phyloP scores from a whole-genome alignment of 2,329 filamentous ascomycete species.

The Bipolaris zeicola region DNA sequence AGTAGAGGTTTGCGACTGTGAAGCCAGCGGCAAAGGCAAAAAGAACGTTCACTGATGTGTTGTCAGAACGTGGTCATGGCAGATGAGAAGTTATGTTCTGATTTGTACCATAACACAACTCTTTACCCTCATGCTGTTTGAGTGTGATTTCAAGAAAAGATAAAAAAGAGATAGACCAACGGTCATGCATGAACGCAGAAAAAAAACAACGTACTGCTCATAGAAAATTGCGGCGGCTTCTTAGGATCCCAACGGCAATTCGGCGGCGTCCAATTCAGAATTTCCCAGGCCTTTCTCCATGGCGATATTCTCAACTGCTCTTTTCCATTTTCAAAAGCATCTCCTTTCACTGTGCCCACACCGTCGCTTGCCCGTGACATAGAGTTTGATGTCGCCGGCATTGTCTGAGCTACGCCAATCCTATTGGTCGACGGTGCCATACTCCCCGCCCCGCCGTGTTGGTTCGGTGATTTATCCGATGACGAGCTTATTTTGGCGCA shows the following conservation, averaged over 20 bases:
- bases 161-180: neutral
- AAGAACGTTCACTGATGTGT: constrained; percentile 63
- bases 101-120: neutral
- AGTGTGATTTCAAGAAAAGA: neutral
- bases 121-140: neutral
- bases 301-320: constrained; percentile 5
- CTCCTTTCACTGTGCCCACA: neutral
- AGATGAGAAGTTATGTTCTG: neutral
- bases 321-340: neutral
- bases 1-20: constrained; percentile 81
- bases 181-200: too few species aligned
- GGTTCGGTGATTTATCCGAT: neutral
- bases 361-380: neutral
- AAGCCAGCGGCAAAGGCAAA: constrained; percentile 73
- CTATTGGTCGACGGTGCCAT: neutral
- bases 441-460: neutral
- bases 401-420: neutral
- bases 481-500: neutral
- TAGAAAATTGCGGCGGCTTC: constrained; percentile 69
- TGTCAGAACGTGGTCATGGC: neutral
- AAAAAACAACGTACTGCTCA: constrained; percentile 48
- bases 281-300: constrained; percentile 31
- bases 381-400: neutral
- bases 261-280: constrained; percentile 65
- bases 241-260: constrained; percentile 71